These are phyloP conservation scores for Hawksworthiomyces lignivorus DNA, from an alignment of 2,329 filamentous ascomycete genomes.

Conservation along the genomic window DNA sequence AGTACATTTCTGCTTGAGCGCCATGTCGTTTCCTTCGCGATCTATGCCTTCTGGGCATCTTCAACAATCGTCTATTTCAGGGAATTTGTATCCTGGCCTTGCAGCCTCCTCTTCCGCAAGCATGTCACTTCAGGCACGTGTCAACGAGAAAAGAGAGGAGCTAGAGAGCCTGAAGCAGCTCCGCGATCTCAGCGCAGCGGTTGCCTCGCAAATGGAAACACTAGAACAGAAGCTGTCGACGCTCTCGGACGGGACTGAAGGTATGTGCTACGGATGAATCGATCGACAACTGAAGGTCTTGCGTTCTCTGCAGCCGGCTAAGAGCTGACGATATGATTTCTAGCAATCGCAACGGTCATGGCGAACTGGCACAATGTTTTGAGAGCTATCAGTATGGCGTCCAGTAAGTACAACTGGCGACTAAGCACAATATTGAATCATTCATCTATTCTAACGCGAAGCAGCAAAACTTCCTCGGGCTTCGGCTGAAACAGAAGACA, in stretches of 20 bases:
- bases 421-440: no score
- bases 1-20: no score
- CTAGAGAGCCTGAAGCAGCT: slow-evolving; percentile 72
- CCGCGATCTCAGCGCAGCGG: slow-evolving; percentile 67
- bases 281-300: no score
- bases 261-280: no score
- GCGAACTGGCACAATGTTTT: slow-evolving; percentile 85
- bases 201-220: slow-evolving; percentile 76
- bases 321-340: no score
- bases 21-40: slow-evolving; percentile 16
- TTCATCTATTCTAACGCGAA: slow-evolving; percentile 1
- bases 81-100: slow-evolving; percentile 33
- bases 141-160: slow-evolving; percentile 80
- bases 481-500: slow-evolving; percentile 34
- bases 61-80: slow-evolving; percentile 50
- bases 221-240: slow-evolving; percentile 71
- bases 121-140: slow-evolving; percentile 68
- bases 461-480: slow-evolving; percentile 63
- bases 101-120: slow-evolving; percentile 32
- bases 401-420: slow-evolving; percentile 56
- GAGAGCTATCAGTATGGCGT: slow-evolving; percentile 79
- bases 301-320: no score
- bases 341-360: slow-evolving; percentile 76
- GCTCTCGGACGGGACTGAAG: slow-evolving; percentile 74
- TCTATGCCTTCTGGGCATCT: slow-evolving; percentile 55